Evolutionary conservation across 768 basidiomycete genomes (phyloP).

Genomic region (Lentinula aciculospora): DNA sequence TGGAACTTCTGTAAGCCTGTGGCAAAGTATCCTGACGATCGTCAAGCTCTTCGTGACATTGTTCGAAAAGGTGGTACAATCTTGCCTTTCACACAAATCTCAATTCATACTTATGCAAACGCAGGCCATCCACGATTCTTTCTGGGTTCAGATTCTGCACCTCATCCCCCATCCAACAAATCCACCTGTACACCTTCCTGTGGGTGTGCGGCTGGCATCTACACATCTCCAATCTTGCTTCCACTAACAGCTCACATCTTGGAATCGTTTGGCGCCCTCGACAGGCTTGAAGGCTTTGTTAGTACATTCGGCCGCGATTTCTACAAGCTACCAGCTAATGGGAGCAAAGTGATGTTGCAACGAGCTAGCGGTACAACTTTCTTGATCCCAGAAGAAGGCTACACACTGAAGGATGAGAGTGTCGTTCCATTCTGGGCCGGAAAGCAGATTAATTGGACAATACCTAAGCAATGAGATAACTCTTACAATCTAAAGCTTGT

Average conservation of each 20-base stretch:
- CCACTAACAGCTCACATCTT: constrained; percentile 87
- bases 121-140: constrained; percentile 92
- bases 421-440: constrained; percentile 90
- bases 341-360: constrained; percentile 38
- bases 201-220: constrained; percentile 92
- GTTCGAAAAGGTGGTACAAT: constrained; percentile 63
- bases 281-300: constrained; percentile 76
- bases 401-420: constrained; percentile 38
- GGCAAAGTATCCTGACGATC: constrained; percentile 92
- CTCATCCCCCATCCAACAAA: constrained; percentile 71
- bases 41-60: constrained; percentile 73
- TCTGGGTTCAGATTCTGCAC: constrained; percentile 95
- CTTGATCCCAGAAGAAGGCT: constrained; percentile 39
- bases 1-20: constrained; percentile 98
- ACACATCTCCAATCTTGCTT: constrained; percentile 89
- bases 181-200: constrained; percentile 63
- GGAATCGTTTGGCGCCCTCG: constrained; percentile 82
- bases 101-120: background rate
- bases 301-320: constrained; percentile 76
- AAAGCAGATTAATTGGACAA: constrained; percentile 71
- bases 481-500: constrained; percentile 46
- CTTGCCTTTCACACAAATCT: background rate
- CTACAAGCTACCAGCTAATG: constrained; percentile 45
- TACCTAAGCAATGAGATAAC: constrained; percentile 20
- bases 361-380: constrained; percentile 18